phyloP scores from a whole-genome alignment of 2,329 filamentous ascomycete species.

The Thielaviopsis cerberus region DNA sequence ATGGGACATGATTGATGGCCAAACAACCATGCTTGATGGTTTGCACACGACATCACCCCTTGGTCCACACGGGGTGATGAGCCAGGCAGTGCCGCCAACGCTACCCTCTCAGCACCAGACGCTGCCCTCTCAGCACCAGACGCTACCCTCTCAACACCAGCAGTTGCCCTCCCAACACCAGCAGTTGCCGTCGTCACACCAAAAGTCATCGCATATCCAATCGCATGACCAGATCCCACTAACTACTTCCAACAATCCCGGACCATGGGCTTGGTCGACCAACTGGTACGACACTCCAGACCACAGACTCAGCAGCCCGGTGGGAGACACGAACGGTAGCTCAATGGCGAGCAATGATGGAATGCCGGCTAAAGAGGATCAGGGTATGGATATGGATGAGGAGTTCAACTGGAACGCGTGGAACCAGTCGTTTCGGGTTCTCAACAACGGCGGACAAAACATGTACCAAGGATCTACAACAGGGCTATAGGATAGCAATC shows the following conservation, averaged over 20 bases:
- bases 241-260: neutral
- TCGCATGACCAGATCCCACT: neutral
- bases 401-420: slow-evolving; percentile 7
- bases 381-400: slow-evolving; percentile 9
- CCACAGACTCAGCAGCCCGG: neutral
- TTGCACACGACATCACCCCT: neutral
- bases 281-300: neutral
- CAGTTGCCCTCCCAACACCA: neutral
- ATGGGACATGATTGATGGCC: slow-evolving; percentile 8
- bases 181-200: neutral
- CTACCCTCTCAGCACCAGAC: slow-evolving; percentile 1
- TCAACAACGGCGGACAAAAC: neutral
- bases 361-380: neutral
- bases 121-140: neutral
- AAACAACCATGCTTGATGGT: neutral
- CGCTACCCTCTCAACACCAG: neutral
- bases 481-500: slow-evolving; percentile 3
- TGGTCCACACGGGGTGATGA: neutral
- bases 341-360: neutral
- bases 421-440: slow-evolving; percentile 6
- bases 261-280: neutral
- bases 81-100: neutral
- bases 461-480: slow-evolving; percentile 1
- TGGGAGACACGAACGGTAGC: neutral
- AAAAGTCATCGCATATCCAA: neutral